Evolutionary conservation across 2,329 filamentous ascomycete genomes (phyloP).

Genomic region (Alternaria infectoria): DNA sequence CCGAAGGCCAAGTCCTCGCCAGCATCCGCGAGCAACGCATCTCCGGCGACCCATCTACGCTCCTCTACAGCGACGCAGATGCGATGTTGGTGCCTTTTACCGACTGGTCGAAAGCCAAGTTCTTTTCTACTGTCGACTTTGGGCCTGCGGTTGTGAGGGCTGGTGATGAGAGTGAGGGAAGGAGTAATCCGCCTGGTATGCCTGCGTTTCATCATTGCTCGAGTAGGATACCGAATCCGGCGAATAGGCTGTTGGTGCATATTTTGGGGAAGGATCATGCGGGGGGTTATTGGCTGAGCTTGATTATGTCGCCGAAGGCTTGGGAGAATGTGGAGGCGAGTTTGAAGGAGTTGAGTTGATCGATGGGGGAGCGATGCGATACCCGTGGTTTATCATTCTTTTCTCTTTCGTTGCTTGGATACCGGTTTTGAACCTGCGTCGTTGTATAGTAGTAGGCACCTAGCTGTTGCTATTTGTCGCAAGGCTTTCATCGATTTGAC

Average conservation of each 20-base stretch:
- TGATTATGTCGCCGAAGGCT: slow-evolving; percentile 8
- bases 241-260: slow-evolving; percentile 15
- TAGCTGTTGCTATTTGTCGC: neutral
- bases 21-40: slow-evolving; percentile 25
- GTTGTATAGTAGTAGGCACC: neutral
- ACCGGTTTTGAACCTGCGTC: neutral
- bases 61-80: slow-evolving; percentile 12
- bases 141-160: slow-evolving; percentile 17
- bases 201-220: slow-evolving; percentile 18
- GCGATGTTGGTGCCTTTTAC: slow-evolving; percentile 18
- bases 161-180: neutral
- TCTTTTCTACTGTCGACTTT: slow-evolving; percentile 28
- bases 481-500: too few species aligned
- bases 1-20: slow-evolving; percentile 24
- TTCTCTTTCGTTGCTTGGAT: neutral
- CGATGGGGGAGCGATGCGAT: neutral
- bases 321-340: slow-evolving; percentile 19
- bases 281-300: slow-evolving; percentile 18
- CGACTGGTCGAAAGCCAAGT: slow-evolving; percentile 21
- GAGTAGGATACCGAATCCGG: slow-evolving; percentile 7
- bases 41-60: slow-evolving; percentile 26
- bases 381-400: neutral
- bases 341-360: neutral
- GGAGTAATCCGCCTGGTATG: slow-evolving; percentile 15
- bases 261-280: slow-evolving; percentile 20